Evolutionary conservation across 2,329 filamentous ascomycete genomes (phyloP).

Genomic region (Cadophora luteo-olivacea): DNA sequence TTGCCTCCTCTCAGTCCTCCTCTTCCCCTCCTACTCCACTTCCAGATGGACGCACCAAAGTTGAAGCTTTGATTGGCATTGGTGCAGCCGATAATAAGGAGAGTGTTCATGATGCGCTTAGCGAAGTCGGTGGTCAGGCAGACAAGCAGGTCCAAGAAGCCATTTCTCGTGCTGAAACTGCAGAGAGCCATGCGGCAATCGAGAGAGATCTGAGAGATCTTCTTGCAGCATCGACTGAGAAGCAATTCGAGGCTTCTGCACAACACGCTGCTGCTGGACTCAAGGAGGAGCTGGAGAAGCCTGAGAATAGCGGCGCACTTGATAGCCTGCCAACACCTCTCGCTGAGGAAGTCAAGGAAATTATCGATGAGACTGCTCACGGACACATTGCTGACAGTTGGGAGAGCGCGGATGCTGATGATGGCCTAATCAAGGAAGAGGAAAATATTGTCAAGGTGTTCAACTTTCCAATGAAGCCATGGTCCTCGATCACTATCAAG

Average conservation of each 20-base stretch:
- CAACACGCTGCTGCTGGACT: slow-evolving; percentile 55
- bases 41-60: slow-evolving; percentile 47
- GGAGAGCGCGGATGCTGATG: slow-evolving; percentile 84
- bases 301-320: slow-evolving; percentile 58
- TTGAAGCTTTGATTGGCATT: slow-evolving; percentile 44
- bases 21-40: slow-evolving; percentile 40
- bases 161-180: slow-evolving; percentile 57
- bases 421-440: slow-evolving; percentile 70
- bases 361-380: slow-evolving; percentile 60
- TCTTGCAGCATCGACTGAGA: slow-evolving; percentile 57
- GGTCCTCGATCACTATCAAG: slow-evolving; percentile 85
- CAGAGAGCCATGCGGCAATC: slow-evolving; percentile 56
- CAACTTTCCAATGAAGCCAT: slow-evolving; percentile 97
- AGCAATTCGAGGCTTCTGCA: slow-evolving; percentile 59
- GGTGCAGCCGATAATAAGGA: slow-evolving; percentile 54
- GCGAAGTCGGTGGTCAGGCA: slow-evolving; percentile 66
- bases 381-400: slow-evolving; percentile 79
- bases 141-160: slow-evolving; percentile 68
- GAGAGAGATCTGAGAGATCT: slow-evolving; percentile 56
- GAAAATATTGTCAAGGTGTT: slow-evolving; percentile 78
- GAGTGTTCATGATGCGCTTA: slow-evolving; percentile 74
- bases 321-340: slow-evolving; percentile 60
- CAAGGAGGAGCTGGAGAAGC: slow-evolving; percentile 61
- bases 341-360: slow-evolving; percentile 62
- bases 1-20: slow-evolving; percentile 33